phyloP scores from a whole-genome alignment of 306 rosid genomes.

The Prinsepia uniflora region DNA sequence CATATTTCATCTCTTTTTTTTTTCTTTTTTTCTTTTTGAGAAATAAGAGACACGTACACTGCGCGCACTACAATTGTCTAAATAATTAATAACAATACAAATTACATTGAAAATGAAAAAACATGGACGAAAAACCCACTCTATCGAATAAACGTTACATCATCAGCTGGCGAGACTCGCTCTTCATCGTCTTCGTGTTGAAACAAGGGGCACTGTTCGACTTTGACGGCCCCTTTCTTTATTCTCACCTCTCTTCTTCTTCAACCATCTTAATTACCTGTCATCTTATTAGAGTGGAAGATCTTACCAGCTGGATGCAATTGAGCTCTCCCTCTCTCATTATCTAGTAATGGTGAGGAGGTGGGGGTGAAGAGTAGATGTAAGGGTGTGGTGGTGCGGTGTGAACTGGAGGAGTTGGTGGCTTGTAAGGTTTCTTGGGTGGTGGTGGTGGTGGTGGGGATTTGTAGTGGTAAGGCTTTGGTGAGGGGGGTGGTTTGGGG shows the following conservation, averaged over 20 bases:
- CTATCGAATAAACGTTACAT: constrained; percentile 2
- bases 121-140: background rate
- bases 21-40: too few species aligned
- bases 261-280: constrained; percentile 25
- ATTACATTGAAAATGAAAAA: background rate
- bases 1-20: background rate
- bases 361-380: constrained; percentile 70
- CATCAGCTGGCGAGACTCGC: constrained; percentile 28
- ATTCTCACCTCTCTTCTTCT: constrained; percentile 34
- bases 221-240: constrained; percentile 44
- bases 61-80: constrained; percentile 27
- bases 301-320: constrained; percentile 37
- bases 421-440: constrained; percentile 14
- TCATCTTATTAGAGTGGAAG: background rate
- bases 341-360: constrained; percentile 62
- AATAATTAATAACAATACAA: background rate
- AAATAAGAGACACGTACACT: background rate
- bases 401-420: constrained; percentile 39
- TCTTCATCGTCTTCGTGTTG: constrained; percentile 7
- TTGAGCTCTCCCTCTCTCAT: background rate
- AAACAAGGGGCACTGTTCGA: background rate
- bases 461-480: constrained; percentile 22
- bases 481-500: too few species aligned
- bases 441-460: constrained; percentile 46
- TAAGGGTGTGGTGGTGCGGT: constrained; percentile 38